Evolutionary conservation across 371 early-diverging fungal species (phyloP), one percentile per base, ranked within the genome.

Genomic region (Catenaria anguillulae): DNA sequence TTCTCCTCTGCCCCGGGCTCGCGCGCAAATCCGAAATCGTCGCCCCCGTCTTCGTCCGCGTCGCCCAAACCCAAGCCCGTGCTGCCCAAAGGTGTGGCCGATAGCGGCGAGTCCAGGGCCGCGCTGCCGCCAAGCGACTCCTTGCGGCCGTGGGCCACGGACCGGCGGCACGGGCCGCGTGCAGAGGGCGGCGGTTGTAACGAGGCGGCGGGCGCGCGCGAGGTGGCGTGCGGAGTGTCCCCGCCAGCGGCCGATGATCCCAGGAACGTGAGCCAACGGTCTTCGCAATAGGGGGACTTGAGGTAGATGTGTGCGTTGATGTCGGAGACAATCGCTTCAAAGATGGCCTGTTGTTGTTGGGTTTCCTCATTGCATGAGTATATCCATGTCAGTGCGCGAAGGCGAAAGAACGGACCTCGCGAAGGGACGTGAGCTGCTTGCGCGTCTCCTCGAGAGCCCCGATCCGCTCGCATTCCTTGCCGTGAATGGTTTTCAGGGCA

Each of bases 291-390:
- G 15, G 63, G 56, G 0, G 34, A 52, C 58, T 62, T 62, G 33
- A 64, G 62, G 48, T 64, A 64, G 10, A 64, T 23, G 45, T 64
- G 62, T 19, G 33, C 62, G 62, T 63, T 33, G 19, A 64, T 33
- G 29, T 64, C 64, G 29, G 62, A 34, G 46, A 64, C 34, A 21
- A 64, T 33, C 34, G 62, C 37, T 26, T 64, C 64, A 5, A 29
- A 55, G 19, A 64, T 17, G 8, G 64, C 19, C 61, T 62, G 6
- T 40, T 10, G 5, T 40, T 40, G n/a, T n/a, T n/a, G n/a, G n/a
- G n/a, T n/a, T n/a, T n/a, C n/a, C n/a, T n/a, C n/a, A n/a, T n/a
- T n/a, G n/a, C n/a, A n/a, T n/a, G n/a, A n/a, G n/a, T n/a, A n/a
- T n/a, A n/a, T n/a, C n/a, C n/a, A n/a, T n/a, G n/a, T n/a, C n/a